These are phyloP conservation scores for Guyanaporus albipodus DNA, from an alignment of 768 basidiomycete genomes.

Conservation along the genomic window DNA sequence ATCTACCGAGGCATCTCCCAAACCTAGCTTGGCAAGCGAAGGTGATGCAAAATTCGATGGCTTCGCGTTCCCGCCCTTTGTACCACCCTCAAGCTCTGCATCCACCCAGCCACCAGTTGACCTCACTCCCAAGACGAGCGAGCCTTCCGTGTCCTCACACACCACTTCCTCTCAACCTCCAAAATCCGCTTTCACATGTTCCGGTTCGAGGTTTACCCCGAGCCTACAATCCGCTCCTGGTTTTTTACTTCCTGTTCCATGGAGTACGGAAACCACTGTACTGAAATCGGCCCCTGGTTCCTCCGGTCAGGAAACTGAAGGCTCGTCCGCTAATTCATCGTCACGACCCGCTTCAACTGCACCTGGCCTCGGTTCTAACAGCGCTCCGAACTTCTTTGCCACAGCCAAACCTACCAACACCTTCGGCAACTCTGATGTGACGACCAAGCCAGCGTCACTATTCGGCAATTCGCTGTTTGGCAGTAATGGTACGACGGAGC, in stretches of 20 bases:
- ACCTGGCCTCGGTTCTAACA: slow-evolving; percentile 15
- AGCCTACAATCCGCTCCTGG: slow-evolving; percentile 9
- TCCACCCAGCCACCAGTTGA: slow-evolving; percentile 11
- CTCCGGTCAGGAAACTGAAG: slow-evolving; percentile 12
- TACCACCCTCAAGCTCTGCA: slow-evolving; percentile 16
- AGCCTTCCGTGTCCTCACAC: slow-evolving; percentile 10
- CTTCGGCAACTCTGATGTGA: slow-evolving; percentile 19
- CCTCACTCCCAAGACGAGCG: slow-evolving; percentile 18
- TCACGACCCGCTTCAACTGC: slow-evolving; percentile 10
- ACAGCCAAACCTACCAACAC: slow-evolving; percentile 12
- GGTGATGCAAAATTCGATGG: slow-evolving; percentile 17
- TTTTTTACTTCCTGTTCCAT: slow-evolving; percentile 17
- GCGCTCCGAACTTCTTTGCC: slow-evolving; percentile 23
- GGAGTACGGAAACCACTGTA: slow-evolving; percentile 5
- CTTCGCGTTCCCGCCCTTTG: slow-evolving; percentile 26
- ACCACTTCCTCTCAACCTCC: slow-evolving; percentile 15
- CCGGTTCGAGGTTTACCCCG: slow-evolving; percentile 3
- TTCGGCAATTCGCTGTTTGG: slow-evolving; percentile 29
- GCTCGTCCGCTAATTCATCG: neutral
- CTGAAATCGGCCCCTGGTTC: slow-evolving; percentile 4
- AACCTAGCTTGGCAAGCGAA: slow-evolving; percentile 13
- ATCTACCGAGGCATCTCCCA: slow-evolving; percentile 13
- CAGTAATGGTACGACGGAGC: slow-evolving; percentile 9
- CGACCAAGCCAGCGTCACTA: slow-evolving; percentile 21
- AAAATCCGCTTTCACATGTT: slow-evolving; percentile 23